Evolutionary conservation across 2,329 filamentous ascomycete genomes (phyloP).

Genomic region (Penicillium brasilianum): DNA sequence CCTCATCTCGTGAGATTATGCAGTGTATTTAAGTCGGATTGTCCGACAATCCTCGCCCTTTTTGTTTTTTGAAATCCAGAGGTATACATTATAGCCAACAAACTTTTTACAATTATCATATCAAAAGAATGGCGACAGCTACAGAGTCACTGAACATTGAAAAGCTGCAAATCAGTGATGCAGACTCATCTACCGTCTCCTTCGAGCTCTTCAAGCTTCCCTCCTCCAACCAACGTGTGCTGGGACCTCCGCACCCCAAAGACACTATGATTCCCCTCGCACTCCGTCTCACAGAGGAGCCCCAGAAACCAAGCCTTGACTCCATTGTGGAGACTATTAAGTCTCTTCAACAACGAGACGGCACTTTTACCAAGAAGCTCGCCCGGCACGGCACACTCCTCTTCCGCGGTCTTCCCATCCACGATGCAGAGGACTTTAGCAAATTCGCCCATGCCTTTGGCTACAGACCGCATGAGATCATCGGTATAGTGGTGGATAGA

Average conservation of each 20-base stretch:
- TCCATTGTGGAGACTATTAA: conserved; percentile 45
- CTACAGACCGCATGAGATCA: conserved; percentile 56
- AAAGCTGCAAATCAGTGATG: conserved; percentile 28
- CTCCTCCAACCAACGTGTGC: conserved; percentile 47
- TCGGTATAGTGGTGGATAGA: conserved; percentile 56
- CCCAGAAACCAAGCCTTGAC: conserved; percentile 38
- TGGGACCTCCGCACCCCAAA: conserved; percentile 47
- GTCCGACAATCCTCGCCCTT: neutral
- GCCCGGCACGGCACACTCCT: conserved; percentile 54
- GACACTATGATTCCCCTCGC: conserved; percentile 49
- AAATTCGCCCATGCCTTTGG: conserved; percentile 57
- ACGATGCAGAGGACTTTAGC: conserved; percentile 53
- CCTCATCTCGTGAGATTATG: conserved; percentile 3
- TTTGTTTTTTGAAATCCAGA: neutral
- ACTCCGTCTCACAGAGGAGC: conserved; percentile 37
- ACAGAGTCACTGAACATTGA: conserved; percentile 9
- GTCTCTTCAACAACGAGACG: conserved; percentile 38
- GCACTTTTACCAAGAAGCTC: conserved; percentile 48
- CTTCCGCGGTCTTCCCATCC: conserved; percentile 54
- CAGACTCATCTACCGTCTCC: conserved; percentile 22
- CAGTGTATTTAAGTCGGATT: conserved; percentile 8
- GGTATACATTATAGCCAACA: neutral
- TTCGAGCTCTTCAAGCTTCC: conserved; percentile 51
- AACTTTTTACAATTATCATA: too few species aligned
- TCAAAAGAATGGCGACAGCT: conserved; percentile 4